A percentile compares a stretch with the other conserved stretches of the same genome.
Conservation (phyloP, 257 asterid genomes). For the Galeopsis tetrahit region DNA sequence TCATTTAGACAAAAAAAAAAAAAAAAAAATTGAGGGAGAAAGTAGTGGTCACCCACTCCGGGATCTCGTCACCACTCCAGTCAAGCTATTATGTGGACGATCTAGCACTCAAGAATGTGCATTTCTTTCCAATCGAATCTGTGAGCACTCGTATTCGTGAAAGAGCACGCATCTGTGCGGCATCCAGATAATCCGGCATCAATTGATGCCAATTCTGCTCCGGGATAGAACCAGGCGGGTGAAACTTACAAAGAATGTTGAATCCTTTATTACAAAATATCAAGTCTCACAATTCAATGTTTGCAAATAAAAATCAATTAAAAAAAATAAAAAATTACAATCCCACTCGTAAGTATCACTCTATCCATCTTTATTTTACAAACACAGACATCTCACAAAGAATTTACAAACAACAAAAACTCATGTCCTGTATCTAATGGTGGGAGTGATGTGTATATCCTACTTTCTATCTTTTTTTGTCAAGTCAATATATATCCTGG, state of each 20-base stretch:
- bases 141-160: too few species aligned
- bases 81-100: too few species aligned
- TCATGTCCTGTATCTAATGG: conserved; percentile 35
- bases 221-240: too few species aligned
- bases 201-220: too few species aligned
- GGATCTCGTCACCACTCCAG: too few species aligned
- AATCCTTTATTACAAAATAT: conserved; percentile 3
- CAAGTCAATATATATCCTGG: conserved; percentile 29
- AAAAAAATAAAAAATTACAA: conserved; percentile 12
- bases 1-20: too few species aligned
- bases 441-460: conserved; percentile 34
- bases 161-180: too few species aligned
- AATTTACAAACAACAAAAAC: conserved; percentile 43
- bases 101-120: too few species aligned
- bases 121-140: too few species aligned
- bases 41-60: too few species aligned
- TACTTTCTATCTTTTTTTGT: conserved; percentile 35
- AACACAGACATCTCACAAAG: conserved; percentile 29
- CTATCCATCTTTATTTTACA: conserved; percentile 14
- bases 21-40: too few species aligned
- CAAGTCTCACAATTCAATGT: background rate
- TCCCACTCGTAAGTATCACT: conserved; percentile 23
- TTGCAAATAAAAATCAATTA: background rate
- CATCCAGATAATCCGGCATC: too few species aligned
- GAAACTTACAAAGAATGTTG: background rate